A percentile compares a stretch with the other conserved stretches of the same genome.
Evolutionary conservation across 2,329 filamentous ascomycete species (phyloP).

Genomic region (Tolypocladium ovalisporum): DNA sequence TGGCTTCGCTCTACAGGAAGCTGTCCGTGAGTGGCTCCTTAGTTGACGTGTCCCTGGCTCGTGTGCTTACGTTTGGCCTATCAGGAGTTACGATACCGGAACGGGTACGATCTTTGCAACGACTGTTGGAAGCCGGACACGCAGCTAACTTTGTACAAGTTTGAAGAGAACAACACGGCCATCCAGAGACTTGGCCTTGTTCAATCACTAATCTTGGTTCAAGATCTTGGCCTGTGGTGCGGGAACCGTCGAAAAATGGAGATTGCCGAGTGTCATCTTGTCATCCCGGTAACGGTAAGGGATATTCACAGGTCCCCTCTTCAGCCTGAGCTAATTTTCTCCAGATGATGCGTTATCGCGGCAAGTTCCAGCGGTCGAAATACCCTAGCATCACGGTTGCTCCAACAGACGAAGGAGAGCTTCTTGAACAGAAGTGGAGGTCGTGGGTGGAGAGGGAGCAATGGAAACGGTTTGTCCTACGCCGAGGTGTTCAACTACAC

Average conservation of each 20-base stretch:
- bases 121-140: neutral
- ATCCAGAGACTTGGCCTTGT: conserved; percentile 37
- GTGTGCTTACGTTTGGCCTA: neutral
- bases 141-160: conserved; percentile 17
- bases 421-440: conserved; percentile 54
- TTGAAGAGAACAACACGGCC: conserved; percentile 36
- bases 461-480: conserved; percentile 43
- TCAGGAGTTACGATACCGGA: conserved; percentile 19
- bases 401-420: conserved; percentile 42
- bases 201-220: conserved; percentile 35
- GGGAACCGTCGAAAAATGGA: conserved; percentile 46
- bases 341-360: conserved; percentile 43
- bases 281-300: conserved; percentile 33
- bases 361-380: conserved; percentile 45
- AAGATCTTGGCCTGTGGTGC: conserved; percentile 43
- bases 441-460: conserved; percentile 54
- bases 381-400: conserved; percentile 40
- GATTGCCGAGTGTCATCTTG: conserved; percentile 39
- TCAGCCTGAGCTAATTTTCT: conserved; percentile 3
- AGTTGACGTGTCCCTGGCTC: neutral
- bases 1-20: conserved; percentile 43
- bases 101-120: conserved; percentile 11
- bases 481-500: neutral
- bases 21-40: conserved; percentile 27
- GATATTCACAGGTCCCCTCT: neutral